Percentiles rank a stretch among this genome's conserved stretches.
Conservation (phyloP, 2,329 filamentous ascomycete genomes). For the Botrytis deweyae region DNA sequence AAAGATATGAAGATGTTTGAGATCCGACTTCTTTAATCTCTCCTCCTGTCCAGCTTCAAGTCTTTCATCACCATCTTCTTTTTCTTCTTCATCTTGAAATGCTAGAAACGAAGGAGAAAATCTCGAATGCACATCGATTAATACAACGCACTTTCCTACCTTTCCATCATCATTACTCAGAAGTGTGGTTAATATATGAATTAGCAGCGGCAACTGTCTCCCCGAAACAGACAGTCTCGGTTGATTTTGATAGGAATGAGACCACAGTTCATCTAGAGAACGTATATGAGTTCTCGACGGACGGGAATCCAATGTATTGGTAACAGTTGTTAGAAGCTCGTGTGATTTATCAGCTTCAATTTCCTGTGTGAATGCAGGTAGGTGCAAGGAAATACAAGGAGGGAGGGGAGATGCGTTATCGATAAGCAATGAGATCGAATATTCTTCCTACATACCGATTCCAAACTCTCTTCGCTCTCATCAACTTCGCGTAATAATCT, state of each 20-base stretch:
- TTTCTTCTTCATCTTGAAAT: background rate
- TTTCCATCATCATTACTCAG: conserved; percentile 38
- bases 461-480: conserved; percentile 51
- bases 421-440: conserved; percentile 17
- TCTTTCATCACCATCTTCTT: background rate
- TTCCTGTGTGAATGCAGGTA: background rate
- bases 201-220: conserved; percentile 10
- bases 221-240: conserved; percentile 16
- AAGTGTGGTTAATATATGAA: conserved; percentile 9
- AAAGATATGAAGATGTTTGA: conserved; percentile 38
- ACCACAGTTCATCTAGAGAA: conserved; percentile 3
- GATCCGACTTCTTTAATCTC: conserved; percentile 19
- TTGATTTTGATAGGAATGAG: background rate
- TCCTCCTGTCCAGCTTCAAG: background rate
- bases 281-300: background rate
- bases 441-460: conserved; percentile 50
- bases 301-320: background rate
- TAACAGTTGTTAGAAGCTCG: conserved; percentile 28
- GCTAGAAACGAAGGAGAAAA: conserved; percentile 50
- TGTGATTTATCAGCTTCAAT: background rate
- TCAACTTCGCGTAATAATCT: conserved; percentile 55
- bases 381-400: background rate
- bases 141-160: conserved; percentile 5
- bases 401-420: conserved; percentile 23
- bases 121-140: conserved; percentile 55